Base-by-base conservation (phyloP, 169 alveolate genomes). In the Prorocentrum cordatum region DNA sequence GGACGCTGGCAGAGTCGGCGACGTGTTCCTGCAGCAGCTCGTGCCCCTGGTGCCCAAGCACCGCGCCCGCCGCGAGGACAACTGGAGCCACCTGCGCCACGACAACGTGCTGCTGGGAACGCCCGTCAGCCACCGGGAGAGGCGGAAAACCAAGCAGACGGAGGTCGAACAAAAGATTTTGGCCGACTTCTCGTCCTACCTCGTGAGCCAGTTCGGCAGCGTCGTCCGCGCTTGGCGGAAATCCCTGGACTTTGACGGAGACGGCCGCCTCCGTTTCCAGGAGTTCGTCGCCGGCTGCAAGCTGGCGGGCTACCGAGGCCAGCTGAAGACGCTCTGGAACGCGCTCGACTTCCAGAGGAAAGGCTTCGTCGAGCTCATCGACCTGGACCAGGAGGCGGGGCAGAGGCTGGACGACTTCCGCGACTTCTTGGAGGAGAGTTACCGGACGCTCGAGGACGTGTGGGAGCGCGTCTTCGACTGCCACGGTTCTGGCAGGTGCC, bases 401-500 rank as follows among this genome's bases (percentile, higher is more conserved):
- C 20, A 16, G 12, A 31, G 47, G 14, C 26, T 66, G 54, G 75
- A 66, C 32, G 75, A 31, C 32, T 66, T 66, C 75, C 47, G 75
- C 9, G n/a, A 32, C 32, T 35, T 66, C 50, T 14, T 66, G 20
- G 75, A 66, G 47, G 75, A 66, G 24, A 66, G 32, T 47, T 66
- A 27, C 22, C 75, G 75, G 20, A 66, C 75, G 50, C 50, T 66
- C 50, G 75, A 66, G 20, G 75, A 66, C 32, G 75, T 36, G 1
- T 66, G 75, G 75, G 75, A 66, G 50, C 27, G 75, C 3, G 42
- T 66, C 3, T 66, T 66, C 31, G 75, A 66, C 50, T 42, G 54
- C 16, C n/a, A 16, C n/a, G 54, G 54, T 42, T 42, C 16, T 42
- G 54, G 75, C 20, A 31, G 75, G 26, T 66, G 75, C 33, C 9